Base-by-base conservation (phyloP, 805 yeast genomes). In the Wickerhamiella domercqiae region DNA sequence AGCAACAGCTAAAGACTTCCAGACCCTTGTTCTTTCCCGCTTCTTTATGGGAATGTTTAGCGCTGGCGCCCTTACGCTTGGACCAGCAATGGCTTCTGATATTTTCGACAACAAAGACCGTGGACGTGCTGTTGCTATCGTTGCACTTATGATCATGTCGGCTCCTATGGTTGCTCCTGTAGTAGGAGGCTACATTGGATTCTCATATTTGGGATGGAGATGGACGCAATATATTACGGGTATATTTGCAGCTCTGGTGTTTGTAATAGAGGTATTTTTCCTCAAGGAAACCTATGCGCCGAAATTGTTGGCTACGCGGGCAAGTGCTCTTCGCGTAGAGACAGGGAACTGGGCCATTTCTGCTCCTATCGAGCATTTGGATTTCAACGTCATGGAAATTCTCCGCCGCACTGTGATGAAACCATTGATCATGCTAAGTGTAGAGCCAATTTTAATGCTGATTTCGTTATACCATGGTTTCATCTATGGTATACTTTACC, bases 1-100 rank as follows among this genome's bases (percentile, higher is more conserved):
- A 16, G 50, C 49, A 11, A 39, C 50, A 2, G 41, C 44, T 3
- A 40, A 41, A 13, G 42, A 43, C 19, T 45, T 36, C 37, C 47
- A 47, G 14, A 40, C 45, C 7, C 33, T 45, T 11, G 53, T 82
- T 63, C 62, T 83, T 29, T 70, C 81, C 56, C 67, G 94, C 46
- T 82, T 79, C 53, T 78, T 82, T 55, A 75, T 75, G 17, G 93
- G 93, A 38, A 67, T 74, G 50, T 56, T 77, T 39, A 94, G 94
- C 46, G 82, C 93, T 15, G 80, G 90, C 30, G 81, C 47, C 0
- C 28, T 45, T 7, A 34, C 39, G 1, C 41, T 46, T 7, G 37
- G 31, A 5, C 48, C 48, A 3, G 50, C 44, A 1, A 35, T 42
- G 4, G 18, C 37, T 14, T 41, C 48, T 24, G 50, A 47, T 26